A percentile compares a stretch with the other conserved stretches of the same genome.
phyloP scores from a whole-genome alignment of 1,284 basidiomycete species.

The Peniophora sp. region DNA sequence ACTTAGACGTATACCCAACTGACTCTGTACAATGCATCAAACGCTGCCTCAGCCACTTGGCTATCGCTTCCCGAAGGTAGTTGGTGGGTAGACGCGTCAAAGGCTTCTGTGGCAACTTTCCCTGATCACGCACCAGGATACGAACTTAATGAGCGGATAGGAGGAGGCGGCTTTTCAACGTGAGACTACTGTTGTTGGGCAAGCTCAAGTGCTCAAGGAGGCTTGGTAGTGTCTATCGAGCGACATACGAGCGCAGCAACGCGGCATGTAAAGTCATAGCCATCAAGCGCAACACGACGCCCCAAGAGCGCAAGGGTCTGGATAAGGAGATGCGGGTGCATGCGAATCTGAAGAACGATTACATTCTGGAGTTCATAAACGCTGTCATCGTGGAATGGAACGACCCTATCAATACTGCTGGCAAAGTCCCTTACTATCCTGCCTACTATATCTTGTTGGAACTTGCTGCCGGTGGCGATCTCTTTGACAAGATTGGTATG shows the following conservation, averaged over 20 bases:
- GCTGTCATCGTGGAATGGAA: constrained; percentile 68
- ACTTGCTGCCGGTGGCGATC: constrained; percentile 87
- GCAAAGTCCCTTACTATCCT: constrained; percentile 44
- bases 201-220: neutral
- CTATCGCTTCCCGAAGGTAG: constrained; percentile 28
- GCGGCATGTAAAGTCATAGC: constrained; percentile 84
- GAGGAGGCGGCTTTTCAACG: constrained; percentile 82
- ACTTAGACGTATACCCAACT: too few species aligned
- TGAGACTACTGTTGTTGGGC: constrained; percentile 22
- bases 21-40: too few species aligned
- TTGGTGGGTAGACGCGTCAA: constrained; percentile 19
- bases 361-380: constrained; percentile 83
- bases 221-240: constrained; percentile 66
- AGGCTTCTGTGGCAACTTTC: neutral
- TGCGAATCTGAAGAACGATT: constrained; percentile 68
- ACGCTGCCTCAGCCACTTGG: too few species aligned
- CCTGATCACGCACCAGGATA: constrained; percentile 41
- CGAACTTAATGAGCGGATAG: constrained; percentile 66
- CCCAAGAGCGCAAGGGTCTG: constrained; percentile 66
- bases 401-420: constrained; percentile 27
- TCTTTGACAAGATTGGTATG: constrained; percentile 97
- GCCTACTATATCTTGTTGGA: constrained; percentile 93
- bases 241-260: constrained; percentile 61
- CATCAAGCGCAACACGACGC: constrained; percentile 51
- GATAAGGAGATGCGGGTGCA: constrained; percentile 96